Conservation (phyloP, 108 stramenopile genomes). For the Phaeodactylum tricornutum region DNA sequence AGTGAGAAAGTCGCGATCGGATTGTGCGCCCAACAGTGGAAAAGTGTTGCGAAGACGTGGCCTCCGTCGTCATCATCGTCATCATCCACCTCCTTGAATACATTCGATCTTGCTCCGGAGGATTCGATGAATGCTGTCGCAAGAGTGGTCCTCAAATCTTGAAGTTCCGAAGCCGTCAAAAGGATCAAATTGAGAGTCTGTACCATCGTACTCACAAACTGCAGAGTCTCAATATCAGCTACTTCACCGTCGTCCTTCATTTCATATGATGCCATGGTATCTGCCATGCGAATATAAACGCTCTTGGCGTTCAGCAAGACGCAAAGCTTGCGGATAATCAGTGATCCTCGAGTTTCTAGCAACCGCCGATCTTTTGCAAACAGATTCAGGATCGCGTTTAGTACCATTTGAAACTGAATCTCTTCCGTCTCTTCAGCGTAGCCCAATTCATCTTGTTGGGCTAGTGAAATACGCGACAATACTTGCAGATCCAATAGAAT, state of each 20-base stretch:
- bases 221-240: slow-evolving; percentile 45
- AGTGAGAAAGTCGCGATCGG: slow-evolving; percentile 94
- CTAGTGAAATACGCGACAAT: slow-evolving; percentile 76
- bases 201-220: slow-evolving; percentile 94
- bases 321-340: slow-evolving; percentile 94
- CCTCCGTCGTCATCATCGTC: slow-evolving; percentile 42
- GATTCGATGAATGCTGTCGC: slow-evolving; percentile 26
- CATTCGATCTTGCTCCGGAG: not conserved
- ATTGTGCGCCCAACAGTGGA: slow-evolving; percentile 96
- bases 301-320: slow-evolving; percentile 86
- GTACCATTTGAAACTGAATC: slow-evolving; percentile 83
- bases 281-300: slow-evolving; percentile 89
- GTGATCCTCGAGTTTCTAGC: slow-evolving; percentile 90
- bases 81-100: slow-evolving; percentile 10
- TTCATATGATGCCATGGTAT: slow-evolving; percentile 53
- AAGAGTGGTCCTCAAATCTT: slow-evolving; percentile 71
- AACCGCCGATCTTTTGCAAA: slow-evolving; percentile 84
- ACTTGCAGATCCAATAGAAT: slow-evolving; percentile 91
- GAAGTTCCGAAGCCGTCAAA: slow-evolving; percentile 91
- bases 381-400: slow-evolving; percentile 84
- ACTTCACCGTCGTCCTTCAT: slow-evolving; percentile 17
- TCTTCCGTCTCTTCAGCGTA: slow-evolving; percentile 43
- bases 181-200: slow-evolving; percentile 96
- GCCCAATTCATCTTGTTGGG: slow-evolving; percentile 2
- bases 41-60: slow-evolving; percentile 76